Evolutionary conservation across 169 alveolate genomes (phyloP).

Genomic region (Cryptosporidium baileyi): DNA sequence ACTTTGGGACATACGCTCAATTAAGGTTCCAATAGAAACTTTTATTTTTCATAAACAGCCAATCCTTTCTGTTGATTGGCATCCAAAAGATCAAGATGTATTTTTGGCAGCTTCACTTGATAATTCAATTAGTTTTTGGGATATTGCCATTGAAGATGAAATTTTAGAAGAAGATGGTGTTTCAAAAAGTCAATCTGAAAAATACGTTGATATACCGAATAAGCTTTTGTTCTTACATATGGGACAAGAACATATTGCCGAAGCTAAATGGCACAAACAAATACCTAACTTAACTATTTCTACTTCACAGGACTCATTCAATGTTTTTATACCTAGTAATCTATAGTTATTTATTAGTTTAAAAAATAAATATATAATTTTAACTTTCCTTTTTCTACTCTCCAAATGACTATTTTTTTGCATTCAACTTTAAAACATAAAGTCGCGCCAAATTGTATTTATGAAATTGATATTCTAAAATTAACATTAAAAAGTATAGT

Average conservation of each 20-base stretch:
- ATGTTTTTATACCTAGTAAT: constrained; percentile 53
- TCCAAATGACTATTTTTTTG: too few relatives aligned
- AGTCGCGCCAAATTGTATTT: too few relatives aligned
- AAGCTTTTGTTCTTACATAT: constrained; percentile 51
- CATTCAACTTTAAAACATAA: too few relatives aligned
- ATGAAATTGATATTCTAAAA: too few relatives aligned
- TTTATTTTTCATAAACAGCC: constrained; percentile 53
- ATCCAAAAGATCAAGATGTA: constrained; percentile 42
- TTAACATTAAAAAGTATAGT: too few relatives aligned
- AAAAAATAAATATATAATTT: not conserved
- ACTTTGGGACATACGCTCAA: constrained; percentile 48
- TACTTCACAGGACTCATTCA: constrained; percentile 63
- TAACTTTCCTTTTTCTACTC: too few relatives aligned
- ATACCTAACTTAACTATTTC: constrained; percentile 58
- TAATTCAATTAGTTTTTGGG: constrained; percentile 68
- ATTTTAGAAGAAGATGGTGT: not conserved
- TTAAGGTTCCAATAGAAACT: constrained; percentile 5
- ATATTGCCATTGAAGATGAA: constrained; percentile 46
- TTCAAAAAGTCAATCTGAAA: not conserved
- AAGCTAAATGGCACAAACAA: constrained; percentile 68
- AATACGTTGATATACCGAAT: constrained; percentile 6
- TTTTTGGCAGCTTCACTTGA: constrained; percentile 62
- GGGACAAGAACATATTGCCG: constrained; percentile 70
- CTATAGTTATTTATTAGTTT: not conserved
- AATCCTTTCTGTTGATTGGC: constrained; percentile 57